Evolutionary conservation across 768 basidiomycete genomes (phyloP), one percentile per base, ranked within the genome.

Genomic region (Chiua virens): DNA sequence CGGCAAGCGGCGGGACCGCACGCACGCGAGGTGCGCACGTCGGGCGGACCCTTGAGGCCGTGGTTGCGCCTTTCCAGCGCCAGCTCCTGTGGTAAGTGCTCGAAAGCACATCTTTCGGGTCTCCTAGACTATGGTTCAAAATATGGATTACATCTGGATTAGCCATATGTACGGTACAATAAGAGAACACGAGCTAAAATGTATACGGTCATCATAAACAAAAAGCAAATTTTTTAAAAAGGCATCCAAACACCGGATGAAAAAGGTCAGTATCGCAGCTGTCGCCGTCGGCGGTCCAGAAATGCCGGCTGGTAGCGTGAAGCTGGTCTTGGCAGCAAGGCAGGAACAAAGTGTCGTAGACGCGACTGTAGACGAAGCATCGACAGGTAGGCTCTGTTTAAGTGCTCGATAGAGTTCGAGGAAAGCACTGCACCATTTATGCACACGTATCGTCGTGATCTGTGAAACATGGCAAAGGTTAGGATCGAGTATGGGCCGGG

Each of bases 341-440:
- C 42, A 2, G 86, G 86, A 15, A 89, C 67, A 44, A 74, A 74
- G 18, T 72, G 66, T 14, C 73, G 73, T 40, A 77, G 72, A 37
- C 74, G 69, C 9, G 65, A 67, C 79, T 85, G 65, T 51, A 53
- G 8, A 9, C 15, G 5, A 44, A 7, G 25, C 35, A 15, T 34
- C 34, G 34, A 17, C 83, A 0, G 85, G 82, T 3, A 89, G 67
- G 4, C 75, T 77, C 13, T 70, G 72, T 15, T 73, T 71, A 3
- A 89, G 73, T 2, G 72, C 65, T 13, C 61, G 54, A 36, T 81
- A 70, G 8, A 89, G 74, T 42, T 80, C 68, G 4, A 75, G 79
- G 60, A 89, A 89, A 3, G 80, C 82, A 21, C 75, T 83, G 64
- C 87, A 89, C 18, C 86, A 77, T 62, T 83, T 87, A 53, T 84